Conservation (phyloP, 345 rosid genomes). For the Anastatica hierochuntica region DNA sequence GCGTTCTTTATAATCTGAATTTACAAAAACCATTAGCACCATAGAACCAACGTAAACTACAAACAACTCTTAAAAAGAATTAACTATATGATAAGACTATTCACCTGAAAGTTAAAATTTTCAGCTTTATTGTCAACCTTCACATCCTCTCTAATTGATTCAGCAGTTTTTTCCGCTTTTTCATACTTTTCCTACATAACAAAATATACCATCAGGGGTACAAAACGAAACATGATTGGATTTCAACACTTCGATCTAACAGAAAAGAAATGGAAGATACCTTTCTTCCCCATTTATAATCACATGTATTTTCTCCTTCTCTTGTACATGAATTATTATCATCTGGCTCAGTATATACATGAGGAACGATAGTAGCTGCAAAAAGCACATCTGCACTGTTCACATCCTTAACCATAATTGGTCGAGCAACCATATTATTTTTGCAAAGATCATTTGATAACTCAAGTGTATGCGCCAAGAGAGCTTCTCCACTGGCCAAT, state of each 20-base stretch:
- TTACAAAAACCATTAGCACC: background rate
- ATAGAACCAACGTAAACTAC: background rate
- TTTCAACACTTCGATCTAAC: background rate
- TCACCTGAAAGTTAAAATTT: constrained; percentile 44
- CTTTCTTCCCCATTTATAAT: constrained; percentile 28
- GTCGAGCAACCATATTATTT: constrained; percentile 1
- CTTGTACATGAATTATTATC: constrained; percentile 16
- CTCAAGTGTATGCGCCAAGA: background rate
- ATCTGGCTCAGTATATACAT: constrained; percentile 27
- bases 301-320: constrained; percentile 24
- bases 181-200: constrained; percentile 29
- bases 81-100: background rate
- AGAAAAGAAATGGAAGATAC: no score
- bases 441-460: constrained; percentile 4
- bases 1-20: constrained; percentile 41
- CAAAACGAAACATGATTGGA: background rate
- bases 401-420: constrained; percentile 37
- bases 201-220: background rate
- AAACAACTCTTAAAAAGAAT: background rate
- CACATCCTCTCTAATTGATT: constrained; percentile 32
- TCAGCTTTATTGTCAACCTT: constrained; percentile 42
- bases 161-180: constrained; percentile 21
- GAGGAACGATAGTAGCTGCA: constrained; percentile 27
- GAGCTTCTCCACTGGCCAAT: constrained; percentile 2
- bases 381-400: constrained; percentile 19